These are phyloP conservation scores for Ganoderma resinaceum DNA, from an alignment of 1,284 basidiomycete genomes.

Conservation along the genomic window DNA sequence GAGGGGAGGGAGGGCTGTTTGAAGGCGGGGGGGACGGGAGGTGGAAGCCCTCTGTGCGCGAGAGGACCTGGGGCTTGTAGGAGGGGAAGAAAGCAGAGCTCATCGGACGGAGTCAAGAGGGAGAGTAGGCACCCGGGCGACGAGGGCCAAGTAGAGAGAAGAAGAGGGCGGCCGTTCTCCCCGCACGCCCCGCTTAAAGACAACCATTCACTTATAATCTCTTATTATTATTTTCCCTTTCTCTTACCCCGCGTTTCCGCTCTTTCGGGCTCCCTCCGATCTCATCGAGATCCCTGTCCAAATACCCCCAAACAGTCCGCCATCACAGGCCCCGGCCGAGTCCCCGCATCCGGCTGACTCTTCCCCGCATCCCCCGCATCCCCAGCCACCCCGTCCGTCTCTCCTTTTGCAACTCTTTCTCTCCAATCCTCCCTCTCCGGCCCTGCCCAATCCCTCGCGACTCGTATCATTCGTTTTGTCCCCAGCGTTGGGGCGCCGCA, in stretches of 20 bases:
- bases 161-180: conserved; percentile 30
- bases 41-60: conserved; percentile 70
- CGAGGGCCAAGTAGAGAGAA: conserved; percentile 11
- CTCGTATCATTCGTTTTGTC: not conserved
- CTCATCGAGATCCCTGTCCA: conserved; percentile 14
- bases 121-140: conserved; percentile 8
- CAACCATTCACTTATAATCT: conserved; percentile 30
- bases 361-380: conserved; percentile 25
- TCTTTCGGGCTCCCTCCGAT: conserved; percentile 10
- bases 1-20: conserved; percentile 48
- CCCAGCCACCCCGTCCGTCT: conserved; percentile 7
- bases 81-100: conserved; percentile 39
- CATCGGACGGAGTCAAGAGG: conserved; percentile 26
- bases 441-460: not conserved
- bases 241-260: conserved; percentile 26
- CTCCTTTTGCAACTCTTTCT: not conserved
- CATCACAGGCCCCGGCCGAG: conserved; percentile 29
- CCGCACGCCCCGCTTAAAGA: conserved; percentile 31
- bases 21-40: conserved; percentile 54
- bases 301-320: conserved; percentile 23
- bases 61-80: conserved; percentile 49
- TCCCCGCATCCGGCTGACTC: conserved; percentile 28
- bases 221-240: conserved; percentile 30
- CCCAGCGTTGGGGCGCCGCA: no score
- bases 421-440: not conserved